These are phyloP conservation scores for Talaromyces marneffei DNA, from an alignment of 2,329 filamentous ascomycete species.

Conservation along the genomic window DNA sequence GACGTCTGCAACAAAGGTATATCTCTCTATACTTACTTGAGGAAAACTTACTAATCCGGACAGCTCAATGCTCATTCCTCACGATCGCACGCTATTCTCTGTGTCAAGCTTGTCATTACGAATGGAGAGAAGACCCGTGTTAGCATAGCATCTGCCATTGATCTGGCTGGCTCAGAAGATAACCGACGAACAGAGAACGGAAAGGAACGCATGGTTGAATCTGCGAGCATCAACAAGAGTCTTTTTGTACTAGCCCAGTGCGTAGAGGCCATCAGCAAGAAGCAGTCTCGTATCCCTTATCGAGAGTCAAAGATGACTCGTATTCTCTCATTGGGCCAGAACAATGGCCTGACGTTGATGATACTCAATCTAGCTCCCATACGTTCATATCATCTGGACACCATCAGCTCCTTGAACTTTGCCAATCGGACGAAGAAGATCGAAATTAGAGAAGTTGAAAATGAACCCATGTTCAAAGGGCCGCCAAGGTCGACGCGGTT, in stretches of 20 bases:
- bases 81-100: conserved; percentile 82
- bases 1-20: conserved; percentile 75
- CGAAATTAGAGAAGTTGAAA: conserved; percentile 90
- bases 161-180: conserved; percentile 91
- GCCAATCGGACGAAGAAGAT: conserved; percentile 95
- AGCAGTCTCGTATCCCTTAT: conserved; percentile 74
- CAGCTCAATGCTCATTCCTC: conserved; percentile 83
- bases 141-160: conserved; percentile 87
- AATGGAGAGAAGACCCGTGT: conserved; percentile 62
- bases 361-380: conserved; percentile 88
- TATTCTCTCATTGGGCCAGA: conserved; percentile 85
- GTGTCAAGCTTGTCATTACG: conserved; percentile 77
- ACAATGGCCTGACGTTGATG: conserved; percentile 94
- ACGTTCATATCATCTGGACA: conserved; percentile 90
- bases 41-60: conserved; percentile 15
- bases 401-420: conserved; percentile 87
- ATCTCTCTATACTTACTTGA: neutral
- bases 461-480: conserved; percentile 83
- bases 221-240: conserved; percentile 95
- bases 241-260: conserved; percentile 92
- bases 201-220: conserved; percentile 88
- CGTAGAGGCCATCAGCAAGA: conserved; percentile 84
- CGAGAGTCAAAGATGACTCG: conserved; percentile 96
- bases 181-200: conserved; percentile 91
- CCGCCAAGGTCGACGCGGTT: conserved; percentile 52